Evolutionary conservation across 2,329 filamentous ascomycete genomes (phyloP).

Genomic region (Aureobasidium sp.): DNA sequence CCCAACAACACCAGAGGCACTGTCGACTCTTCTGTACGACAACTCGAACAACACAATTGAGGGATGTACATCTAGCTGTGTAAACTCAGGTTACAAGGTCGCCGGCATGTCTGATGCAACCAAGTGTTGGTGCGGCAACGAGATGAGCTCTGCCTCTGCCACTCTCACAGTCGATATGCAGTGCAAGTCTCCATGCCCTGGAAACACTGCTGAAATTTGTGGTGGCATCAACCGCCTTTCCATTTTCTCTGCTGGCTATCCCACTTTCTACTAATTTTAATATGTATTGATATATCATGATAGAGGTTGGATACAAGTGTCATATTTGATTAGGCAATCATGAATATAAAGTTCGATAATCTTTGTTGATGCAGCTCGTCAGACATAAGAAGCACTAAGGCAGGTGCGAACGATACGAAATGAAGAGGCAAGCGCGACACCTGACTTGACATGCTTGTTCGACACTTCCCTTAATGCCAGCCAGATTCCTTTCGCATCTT

Average conservation of each 20-base stretch:
- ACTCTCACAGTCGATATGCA: conserved; percentile 27
- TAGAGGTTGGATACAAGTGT: not conserved
- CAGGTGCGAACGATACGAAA: not conserved
- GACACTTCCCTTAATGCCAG: not conserved
- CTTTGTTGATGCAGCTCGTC: not conserved
- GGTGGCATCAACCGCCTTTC: conserved; percentile 27
- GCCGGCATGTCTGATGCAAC: conserved; percentile 10
- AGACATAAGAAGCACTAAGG: not conserved
- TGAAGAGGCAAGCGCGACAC: too few species aligned
- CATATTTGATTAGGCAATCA: too few species aligned
- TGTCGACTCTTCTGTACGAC: conserved; percentile 24
- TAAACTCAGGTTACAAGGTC: conserved; percentile 21
- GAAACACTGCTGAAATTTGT: conserved; percentile 27
- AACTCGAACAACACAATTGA: conserved; percentile 27
- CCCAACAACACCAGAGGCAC: conserved; percentile 17
- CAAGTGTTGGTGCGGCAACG: conserved; percentile 14
- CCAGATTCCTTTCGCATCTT: too few species aligned
- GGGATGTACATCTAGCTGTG: conserved; percentile 26
- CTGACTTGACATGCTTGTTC: not conserved
- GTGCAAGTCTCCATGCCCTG: conserved; percentile 26
- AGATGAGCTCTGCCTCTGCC: conserved; percentile 8
- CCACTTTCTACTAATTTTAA: conserved; percentile 13
- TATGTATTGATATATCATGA: not conserved
- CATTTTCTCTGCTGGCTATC: conserved; percentile 25
- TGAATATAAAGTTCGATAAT: not conserved